These are phyloP conservation scores for Vigna hirtella DNA, from an alignment of 306 rosid species.

Conservation along the genomic window DNA sequence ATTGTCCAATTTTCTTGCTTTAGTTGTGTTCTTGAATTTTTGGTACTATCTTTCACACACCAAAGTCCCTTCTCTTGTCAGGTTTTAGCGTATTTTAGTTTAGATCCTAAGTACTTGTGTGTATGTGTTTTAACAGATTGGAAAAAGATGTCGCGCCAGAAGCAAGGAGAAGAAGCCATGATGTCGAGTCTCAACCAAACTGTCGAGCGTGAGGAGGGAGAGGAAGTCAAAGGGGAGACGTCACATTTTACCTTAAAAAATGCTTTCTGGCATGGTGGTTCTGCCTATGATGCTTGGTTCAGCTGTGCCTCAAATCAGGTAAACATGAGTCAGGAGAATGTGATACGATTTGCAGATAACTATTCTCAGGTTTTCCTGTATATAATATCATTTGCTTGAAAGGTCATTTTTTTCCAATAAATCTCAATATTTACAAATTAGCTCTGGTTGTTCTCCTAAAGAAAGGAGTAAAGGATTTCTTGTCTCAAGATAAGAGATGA, in stretches of 20 bases:
- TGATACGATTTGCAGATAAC: background rate
- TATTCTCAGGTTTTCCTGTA: background rate
- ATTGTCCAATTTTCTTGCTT: background rate
- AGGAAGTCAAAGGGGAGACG: constrained; percentile 53
- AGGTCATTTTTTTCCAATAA: background rate
- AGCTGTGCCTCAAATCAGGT: constrained; percentile 94
- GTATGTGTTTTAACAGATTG: constrained; percentile 39
- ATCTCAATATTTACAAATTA: background rate
- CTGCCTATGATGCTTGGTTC: constrained; percentile 93
- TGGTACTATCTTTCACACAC: constrained; percentile 12
- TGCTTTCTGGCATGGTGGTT: constrained; percentile 87
- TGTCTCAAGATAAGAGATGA: background rate
- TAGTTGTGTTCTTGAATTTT: background rate
- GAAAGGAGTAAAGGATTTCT: background rate
- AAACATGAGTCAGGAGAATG: background rate
- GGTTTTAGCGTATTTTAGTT: background rate
- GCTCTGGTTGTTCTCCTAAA: background rate
- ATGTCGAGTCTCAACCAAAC: constrained; percentile 56
- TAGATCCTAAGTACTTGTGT: constrained; percentile 1
- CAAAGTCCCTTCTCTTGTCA: background rate
- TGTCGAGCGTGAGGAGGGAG: constrained; percentile 55
- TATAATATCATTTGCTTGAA: background rate
- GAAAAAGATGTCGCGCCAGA: constrained; percentile 60
- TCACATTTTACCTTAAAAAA: constrained; percentile 56
- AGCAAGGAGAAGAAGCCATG: constrained; percentile 72